phyloP scores from a whole-genome alignment of 805 yeast species.

The Teunomyces lycoperdinae region DNA sequence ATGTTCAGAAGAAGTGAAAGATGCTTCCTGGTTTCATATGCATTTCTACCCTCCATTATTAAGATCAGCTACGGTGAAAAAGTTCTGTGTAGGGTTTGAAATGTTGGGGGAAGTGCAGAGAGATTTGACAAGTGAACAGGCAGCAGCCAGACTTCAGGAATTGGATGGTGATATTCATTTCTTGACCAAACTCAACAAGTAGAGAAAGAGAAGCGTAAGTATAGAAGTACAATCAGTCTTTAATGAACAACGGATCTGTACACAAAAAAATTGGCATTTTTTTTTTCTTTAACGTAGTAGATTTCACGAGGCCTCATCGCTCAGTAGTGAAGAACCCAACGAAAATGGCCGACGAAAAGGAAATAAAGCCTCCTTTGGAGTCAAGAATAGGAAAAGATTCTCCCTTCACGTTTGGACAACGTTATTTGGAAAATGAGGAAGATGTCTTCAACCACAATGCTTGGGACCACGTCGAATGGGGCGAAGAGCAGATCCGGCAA shows the following conservation, averaged over 20 bases:
- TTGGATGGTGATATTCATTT: constrained; percentile 40
- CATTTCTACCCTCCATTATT: constrained; percentile 78
- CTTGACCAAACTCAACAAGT: constrained; percentile 3
- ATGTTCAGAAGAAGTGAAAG: constrained; percentile 39
- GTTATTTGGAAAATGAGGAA: constrained; percentile 65
- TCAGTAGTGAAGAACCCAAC: neutral
- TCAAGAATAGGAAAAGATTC: constrained; percentile 76
- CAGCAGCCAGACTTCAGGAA: constrained; percentile 53
- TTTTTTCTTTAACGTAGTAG: neutral
- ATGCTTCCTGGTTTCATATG: constrained; percentile 57
- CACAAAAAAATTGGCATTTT: neutral
- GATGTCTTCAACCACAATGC: constrained; percentile 94
- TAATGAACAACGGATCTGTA: neutral
- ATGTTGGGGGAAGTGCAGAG: constrained; percentile 68
- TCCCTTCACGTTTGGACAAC: constrained; percentile 91
- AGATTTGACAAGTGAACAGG: constrained; percentile 64
- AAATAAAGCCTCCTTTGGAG: constrained; percentile 39
- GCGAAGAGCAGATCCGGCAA: constrained; percentile 75
- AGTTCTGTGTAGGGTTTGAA: constrained; percentile 74
- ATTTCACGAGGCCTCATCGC: neutral
- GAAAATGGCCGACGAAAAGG: neutral
- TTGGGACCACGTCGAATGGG: constrained; percentile 98
- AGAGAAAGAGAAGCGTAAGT: neutral
- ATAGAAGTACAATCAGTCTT: neutral
- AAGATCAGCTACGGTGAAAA: constrained; percentile 71